Conservation (phyloP, 1,284 basidiomycete species). For the Sanghuangporus weigelae region DNA sequence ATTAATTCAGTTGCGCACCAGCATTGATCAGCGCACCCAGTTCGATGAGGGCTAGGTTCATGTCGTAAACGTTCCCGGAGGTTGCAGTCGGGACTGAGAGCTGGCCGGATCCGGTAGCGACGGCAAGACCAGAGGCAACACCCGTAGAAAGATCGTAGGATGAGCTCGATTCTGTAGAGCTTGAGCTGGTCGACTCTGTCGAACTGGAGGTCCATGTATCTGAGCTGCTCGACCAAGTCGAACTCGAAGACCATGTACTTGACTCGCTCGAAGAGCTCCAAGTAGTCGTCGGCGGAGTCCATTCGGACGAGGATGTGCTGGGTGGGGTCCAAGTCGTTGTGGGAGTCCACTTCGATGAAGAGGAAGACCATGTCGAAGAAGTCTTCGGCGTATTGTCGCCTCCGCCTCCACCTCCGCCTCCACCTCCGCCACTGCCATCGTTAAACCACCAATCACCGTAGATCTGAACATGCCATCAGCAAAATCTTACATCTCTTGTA, state of each 20-base stretch:
- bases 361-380: not conserved
- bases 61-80: conserved; percentile 28
- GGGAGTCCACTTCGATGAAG: conserved; percentile 1
- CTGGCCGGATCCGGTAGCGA: conserved; percentile 26
- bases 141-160: conserved; percentile 22
- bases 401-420: conserved; percentile 22
- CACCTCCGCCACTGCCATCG: conserved; percentile 23
- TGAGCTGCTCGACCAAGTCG: conserved; percentile 1
- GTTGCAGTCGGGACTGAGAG: conserved; percentile 18
- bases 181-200: conserved; percentile 9
- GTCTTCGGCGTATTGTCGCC: conserved; percentile 17
- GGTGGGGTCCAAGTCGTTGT: conserved; percentile 11
- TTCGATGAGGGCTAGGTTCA: conserved; percentile 36
- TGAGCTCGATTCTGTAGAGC: conserved; percentile 24
- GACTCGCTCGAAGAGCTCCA: conserved; percentile 16
- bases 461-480: conserved; percentile 25
- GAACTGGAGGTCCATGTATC: not conserved
- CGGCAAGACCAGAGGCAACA: conserved; percentile 26
- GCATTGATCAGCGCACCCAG: conserved; percentile 32
- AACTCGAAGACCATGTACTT: not conserved
- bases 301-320: conserved; percentile 12
- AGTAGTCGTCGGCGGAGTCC: conserved; percentile 17
- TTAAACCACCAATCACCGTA: conserved; percentile 52
- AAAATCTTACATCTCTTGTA: not conserved
- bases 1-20: conserved; percentile 15